A percentile compares a stretch with the other conserved stretches of the same genome.
phyloP scores from a whole-genome alignment of 805 yeast genomes.

The Zygoascus bituminiphila region DNA sequence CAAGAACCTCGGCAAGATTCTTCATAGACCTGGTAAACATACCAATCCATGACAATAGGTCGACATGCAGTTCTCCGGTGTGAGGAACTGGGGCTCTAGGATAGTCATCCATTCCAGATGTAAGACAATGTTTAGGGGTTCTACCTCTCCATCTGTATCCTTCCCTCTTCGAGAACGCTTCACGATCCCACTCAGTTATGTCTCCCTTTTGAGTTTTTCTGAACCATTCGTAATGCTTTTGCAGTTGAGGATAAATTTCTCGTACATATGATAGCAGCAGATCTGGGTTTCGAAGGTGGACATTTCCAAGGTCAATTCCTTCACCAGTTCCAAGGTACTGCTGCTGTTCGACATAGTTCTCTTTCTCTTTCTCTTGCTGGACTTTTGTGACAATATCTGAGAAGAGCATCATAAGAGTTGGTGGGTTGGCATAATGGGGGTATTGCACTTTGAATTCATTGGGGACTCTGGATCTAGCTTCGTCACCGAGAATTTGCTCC shows the following conservation, averaged over 20 bases:
- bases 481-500: constrained; percentile 88
- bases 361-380: constrained; percentile 1
- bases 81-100: constrained; percentile 81
- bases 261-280: constrained; percentile 31
- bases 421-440: constrained; percentile 90
- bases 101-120: constrained; percentile 93
- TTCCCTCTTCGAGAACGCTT: constrained; percentile 42
- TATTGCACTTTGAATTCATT: constrained; percentile 74
- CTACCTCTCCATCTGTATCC: constrained; percentile 93
- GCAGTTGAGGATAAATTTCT: constrained; percentile 66
- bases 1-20: constrained; percentile 58
- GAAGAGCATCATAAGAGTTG: constrained; percentile 65
- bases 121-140: constrained; percentile 72
- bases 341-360: background rate
- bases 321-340: background rate
- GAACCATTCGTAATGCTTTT: constrained; percentile 78
- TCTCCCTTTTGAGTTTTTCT: constrained; percentile 72
- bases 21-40: constrained; percentile 81
- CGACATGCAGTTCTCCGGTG: constrained; percentile 84
- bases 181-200: constrained; percentile 60
- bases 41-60: constrained; percentile 87
- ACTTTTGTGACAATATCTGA: constrained; percentile 42
- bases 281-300: constrained; percentile 48
- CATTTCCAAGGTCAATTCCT: constrained; percentile 28
- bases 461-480: constrained; percentile 84